phyloP scores from a whole-genome alignment of 208 protist genomes.

The Vickermania spadyakhi region DNA sequence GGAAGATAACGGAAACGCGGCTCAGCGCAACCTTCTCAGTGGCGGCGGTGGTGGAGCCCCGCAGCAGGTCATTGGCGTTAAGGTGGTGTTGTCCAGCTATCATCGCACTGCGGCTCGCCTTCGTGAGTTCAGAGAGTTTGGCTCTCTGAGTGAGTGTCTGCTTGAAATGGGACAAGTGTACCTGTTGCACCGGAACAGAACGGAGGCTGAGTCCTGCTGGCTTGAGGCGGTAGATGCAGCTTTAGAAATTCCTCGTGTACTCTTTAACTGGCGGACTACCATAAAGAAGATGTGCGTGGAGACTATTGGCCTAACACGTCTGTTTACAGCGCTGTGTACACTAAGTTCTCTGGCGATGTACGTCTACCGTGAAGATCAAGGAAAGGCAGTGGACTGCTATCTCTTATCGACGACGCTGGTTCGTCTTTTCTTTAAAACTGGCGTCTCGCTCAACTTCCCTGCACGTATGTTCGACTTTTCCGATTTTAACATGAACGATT shows the following conservation, averaged over 20 bases:
- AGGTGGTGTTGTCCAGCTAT: slow-evolving; percentile 29
- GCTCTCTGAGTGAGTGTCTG: slow-evolving; percentile 56
- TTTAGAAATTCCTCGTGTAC: slow-evolving; percentile 36
- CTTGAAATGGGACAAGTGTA: slow-evolving; percentile 53
- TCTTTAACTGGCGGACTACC: slow-evolving; percentile 36
- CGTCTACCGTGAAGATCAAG: slow-evolving; percentile 36
- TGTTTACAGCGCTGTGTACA: slow-evolving; percentile 26
- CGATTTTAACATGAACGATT: slow-evolving; percentile 17
- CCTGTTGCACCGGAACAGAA: slow-evolving; percentile 22
- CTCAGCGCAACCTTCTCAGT: neutral
- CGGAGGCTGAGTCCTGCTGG: slow-evolving; percentile 54
- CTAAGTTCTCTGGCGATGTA: slow-evolving; percentile 62
- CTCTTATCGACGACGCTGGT: slow-evolving; percentile 38
- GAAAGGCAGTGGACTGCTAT: slow-evolving; percentile 33
- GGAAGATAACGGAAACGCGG: neutral
- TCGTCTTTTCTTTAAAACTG: slow-evolving; percentile 24
- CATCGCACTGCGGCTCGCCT: slow-evolving; percentile 30
- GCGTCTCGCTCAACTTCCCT: slow-evolving; percentile 17
- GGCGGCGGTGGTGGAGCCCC: neutral
- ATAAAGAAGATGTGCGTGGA: neutral
- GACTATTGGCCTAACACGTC: slow-evolving; percentile 13
- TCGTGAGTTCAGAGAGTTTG: slow-evolving; percentile 39
- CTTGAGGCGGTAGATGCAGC: slow-evolving; percentile 57
- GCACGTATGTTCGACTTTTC: slow-evolving; percentile 27
- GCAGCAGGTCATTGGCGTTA: slow-evolving; percentile 15